Percentiles rank a stretch among this genome's conserved stretches.
Conservation (phyloP, 352 stramenopile genomes). For the Phytophthora sp. region DNA sequence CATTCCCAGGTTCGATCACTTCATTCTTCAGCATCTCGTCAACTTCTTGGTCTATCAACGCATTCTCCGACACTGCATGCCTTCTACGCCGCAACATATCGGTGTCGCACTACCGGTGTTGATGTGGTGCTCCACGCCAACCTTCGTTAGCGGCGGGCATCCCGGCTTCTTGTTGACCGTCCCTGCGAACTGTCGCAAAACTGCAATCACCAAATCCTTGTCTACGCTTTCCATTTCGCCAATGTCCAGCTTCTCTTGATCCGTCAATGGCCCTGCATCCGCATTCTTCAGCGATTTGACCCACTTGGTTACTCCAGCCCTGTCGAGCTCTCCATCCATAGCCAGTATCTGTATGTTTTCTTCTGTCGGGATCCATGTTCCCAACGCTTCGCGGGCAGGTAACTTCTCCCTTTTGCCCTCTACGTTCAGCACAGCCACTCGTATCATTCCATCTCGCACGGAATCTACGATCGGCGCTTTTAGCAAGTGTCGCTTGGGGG, state of each 20-base stretch:
- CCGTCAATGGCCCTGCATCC: background rate
- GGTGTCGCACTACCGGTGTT: constrained; percentile 19
- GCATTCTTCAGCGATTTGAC: background rate
- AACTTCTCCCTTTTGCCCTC: constrained; percentile 11
- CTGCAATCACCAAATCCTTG: background rate
- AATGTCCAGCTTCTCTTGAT: constrained; percentile 7
- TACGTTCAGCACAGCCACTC: constrained; percentile 22
- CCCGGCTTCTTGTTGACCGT: constrained; percentile 2
- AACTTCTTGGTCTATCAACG: constrained; percentile 19
- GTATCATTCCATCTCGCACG: background rate
- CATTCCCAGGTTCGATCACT: constrained; percentile 25
- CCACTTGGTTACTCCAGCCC: constrained; percentile 1
- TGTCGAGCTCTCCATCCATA: constrained; percentile 5
- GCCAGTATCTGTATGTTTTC: constrained; percentile 21
- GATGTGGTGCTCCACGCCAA: constrained; percentile 26
- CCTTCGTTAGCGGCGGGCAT: background rate
- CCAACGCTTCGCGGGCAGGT: constrained; percentile 1
- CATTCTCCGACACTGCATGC: constrained; percentile 16
- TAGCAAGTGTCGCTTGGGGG: constrained; percentile 17
- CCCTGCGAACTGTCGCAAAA: background rate
- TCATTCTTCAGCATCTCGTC: constrained; percentile 21
- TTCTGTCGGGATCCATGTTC: constrained; percentile 27
- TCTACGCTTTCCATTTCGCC: constrained; percentile 3
- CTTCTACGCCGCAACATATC: constrained; percentile 11
- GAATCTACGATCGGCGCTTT: constrained; percentile 14